A percentile compares a stretch with the other conserved stretches of the same genome.
These are phyloP conservation scores for Naganishia liquefaciens DNA, from an alignment of 1,284 basidiomycete genomes.

Conservation along the genomic window DNA sequence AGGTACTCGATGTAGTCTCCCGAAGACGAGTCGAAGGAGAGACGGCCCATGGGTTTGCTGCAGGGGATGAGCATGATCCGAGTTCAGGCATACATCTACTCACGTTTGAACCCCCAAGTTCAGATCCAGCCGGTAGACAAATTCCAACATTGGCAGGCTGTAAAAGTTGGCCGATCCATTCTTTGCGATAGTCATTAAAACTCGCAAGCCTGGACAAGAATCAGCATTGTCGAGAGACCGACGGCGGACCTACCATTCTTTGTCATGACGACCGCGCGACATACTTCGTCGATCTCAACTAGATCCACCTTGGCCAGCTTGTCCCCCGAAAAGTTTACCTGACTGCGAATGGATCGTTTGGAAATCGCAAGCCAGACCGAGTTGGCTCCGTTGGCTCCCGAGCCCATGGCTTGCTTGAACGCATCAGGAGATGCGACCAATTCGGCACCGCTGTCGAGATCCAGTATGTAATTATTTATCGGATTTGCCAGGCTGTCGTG, in stretches of 20 bases:
- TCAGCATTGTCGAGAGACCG: not conserved
- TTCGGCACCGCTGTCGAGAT: conserved; percentile 61
- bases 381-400: conserved; percentile 44
- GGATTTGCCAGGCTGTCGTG: conserved; percentile 59
- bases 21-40: conserved; percentile 51
- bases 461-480: conserved; percentile 60
- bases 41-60: conserved; percentile 43
- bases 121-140: conserved; percentile 47
- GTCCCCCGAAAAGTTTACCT: conserved; percentile 55
- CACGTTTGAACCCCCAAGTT: conserved; percentile 43
- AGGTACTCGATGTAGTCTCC: conserved; percentile 54
- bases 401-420: conserved; percentile 48
- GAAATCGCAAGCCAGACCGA: conserved; percentile 56
- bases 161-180: conserved; percentile 62
- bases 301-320: conserved; percentile 58
- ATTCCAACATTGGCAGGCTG: conserved; percentile 63
- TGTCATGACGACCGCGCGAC: conserved; percentile 61
- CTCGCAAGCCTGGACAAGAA: conserved; percentile 56
- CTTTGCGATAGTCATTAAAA: conserved; percentile 66
- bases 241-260: conserved; percentile 59
- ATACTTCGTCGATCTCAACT: conserved; percentile 59
- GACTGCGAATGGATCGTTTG: conserved; percentile 47
- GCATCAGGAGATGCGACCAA: conserved; percentile 57
- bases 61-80: not conserved
- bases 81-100: conserved; percentile 12